These are phyloP conservation scores for Salix purpurea DNA, from an alignment of 345 rosid genomes.

Conservation along the genomic window DNA sequence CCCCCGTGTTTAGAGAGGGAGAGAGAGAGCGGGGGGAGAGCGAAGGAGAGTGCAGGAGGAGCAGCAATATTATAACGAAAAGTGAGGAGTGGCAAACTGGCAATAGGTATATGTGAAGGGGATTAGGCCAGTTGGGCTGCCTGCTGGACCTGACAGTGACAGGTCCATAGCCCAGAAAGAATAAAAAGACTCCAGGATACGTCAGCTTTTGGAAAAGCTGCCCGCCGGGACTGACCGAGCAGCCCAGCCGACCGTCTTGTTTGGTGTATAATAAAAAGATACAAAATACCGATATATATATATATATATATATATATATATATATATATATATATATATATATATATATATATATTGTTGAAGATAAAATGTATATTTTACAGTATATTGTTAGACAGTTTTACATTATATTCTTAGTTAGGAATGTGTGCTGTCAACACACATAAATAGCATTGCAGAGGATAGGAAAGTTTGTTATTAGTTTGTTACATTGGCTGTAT, in stretches of 20 bases:
- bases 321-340: too few species aligned
- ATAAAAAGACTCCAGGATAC: slow-evolving; percentile 17
- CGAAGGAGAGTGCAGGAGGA: not conserved
- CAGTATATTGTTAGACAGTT: too few species aligned
- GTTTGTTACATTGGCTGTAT: too few species aligned
- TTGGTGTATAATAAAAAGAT: too few species aligned
- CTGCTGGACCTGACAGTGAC: slow-evolving; percentile 37
- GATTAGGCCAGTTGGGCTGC: slow-evolving; percentile 22
- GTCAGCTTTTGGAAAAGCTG: slow-evolving; percentile 11
- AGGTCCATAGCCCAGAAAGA: slow-evolving; percentile 41
- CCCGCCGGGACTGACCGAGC: slow-evolving; percentile 7
- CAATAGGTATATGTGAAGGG: slow-evolving; percentile 15
- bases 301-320: too few species aligned
- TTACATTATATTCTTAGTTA: too few species aligned
- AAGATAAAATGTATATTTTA: too few species aligned
- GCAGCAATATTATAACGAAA: not conserved
- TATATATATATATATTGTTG: too few species aligned
- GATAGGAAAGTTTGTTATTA: too few species aligned
- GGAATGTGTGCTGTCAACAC: too few species aligned
- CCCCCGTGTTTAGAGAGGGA: slow-evolving; percentile 23
- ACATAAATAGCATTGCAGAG: too few species aligned
- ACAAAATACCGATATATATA: too few species aligned
- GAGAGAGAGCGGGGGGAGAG: slow-evolving; percentile 8
- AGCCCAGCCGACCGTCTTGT: slow-evolving; percentile 21
- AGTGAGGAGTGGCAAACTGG: not conserved